Base-by-base conservation (phyloP, 352 stramenopile genomes). In the Pythium diclinum region DNA sequence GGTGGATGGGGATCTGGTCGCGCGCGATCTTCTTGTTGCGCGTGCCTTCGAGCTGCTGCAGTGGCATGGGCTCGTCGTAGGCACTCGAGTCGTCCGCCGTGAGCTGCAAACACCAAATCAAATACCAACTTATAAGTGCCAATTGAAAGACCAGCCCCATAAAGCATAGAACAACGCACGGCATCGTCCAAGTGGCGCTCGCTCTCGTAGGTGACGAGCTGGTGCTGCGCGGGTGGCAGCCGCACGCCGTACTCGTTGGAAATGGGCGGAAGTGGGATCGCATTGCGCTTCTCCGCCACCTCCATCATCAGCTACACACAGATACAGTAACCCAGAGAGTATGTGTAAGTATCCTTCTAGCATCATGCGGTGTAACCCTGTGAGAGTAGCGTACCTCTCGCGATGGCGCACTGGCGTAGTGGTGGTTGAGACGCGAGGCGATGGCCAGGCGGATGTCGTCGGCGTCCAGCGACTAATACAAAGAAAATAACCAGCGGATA, bases 201-300 rank as follows among this genome's bases (percentile, higher is more conserved):
- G 63, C 73, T 91, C 67, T 93, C 83, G 51, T 84, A 80, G 6
- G 85, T 89, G 13, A 89, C 64, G 23, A 95, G 64, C 65, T 92
- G 85, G 53, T 88, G 69, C 68, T 94, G 71, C 25, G 83, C 38
- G 25, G 82, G 82, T 11, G 87, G 87, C 46, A 95, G 75, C 3
- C 80, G 79, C 56, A 94, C 85, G 44, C 87, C 87, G 46, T 94
- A 94, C 67, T 95, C 85, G 68, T 83, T 92, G 10, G 85, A 87
- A 49, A 95, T 92, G 7, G 73, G 72, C 34, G 87, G 87, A 8
- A 95, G 64, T 10, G 85, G 83, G 25, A 95, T 77, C 40, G 73
- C 76, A 63, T 95, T 95, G 59, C 85, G 80, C 68, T 94, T 93
- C 32, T 95, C 81, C 3, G 87, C 87, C 42, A 95, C 61, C 68